Percentiles rank a stretch among this genome's conserved stretches.
Evolutionary conservation across 164 flowering plant species (phyloP).

Genomic region (Amborella trichopoda): DNA sequence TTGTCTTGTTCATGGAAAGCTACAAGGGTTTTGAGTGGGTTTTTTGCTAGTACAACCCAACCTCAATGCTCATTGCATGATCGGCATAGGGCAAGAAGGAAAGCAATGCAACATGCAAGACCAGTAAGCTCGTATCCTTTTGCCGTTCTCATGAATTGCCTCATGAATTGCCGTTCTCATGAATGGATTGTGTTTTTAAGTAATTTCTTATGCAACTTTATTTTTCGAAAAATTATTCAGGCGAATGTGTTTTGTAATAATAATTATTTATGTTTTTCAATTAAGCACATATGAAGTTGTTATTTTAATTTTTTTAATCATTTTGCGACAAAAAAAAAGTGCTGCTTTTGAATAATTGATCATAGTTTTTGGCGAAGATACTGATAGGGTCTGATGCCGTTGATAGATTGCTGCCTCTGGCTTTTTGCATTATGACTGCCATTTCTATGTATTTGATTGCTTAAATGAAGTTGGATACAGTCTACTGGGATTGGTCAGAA

Average conservation of each 20-base stretch:
- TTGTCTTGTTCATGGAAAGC: conserved; percentile 93
- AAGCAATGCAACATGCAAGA: conserved; percentile 13
- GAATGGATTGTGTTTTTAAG: background rate
- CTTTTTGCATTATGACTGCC: too few relatives aligned
- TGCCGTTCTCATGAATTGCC: background rate
- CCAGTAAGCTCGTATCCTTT: conserved; percentile 21
- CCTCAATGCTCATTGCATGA: conserved; percentile 23
- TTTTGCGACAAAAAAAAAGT: too few relatives aligned
- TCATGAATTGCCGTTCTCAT: background rate
- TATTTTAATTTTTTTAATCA: background rate
- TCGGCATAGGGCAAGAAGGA: conserved; percentile 15
- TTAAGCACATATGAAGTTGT: background rate
- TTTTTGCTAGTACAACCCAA: conserved; percentile 76
- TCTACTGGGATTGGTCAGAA: too few relatives aligned
- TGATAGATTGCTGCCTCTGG: too few relatives aligned
- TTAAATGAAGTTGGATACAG: too few relatives aligned
- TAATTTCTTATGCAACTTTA: background rate
- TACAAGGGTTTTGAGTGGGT: conserved; percentile 78
- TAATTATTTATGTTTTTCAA: background rate
- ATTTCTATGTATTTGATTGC: too few relatives aligned
- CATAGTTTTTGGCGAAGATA: too few relatives aligned
- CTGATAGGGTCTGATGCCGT: too few relatives aligned
- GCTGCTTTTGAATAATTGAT: too few relatives aligned
- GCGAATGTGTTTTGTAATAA: background rate
- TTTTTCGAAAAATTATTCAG: background rate